A percentile compares a stretch with the other conserved stretches of the same genome.
Conservation (phyloP, 345 rosid species). For the Lepidium didymum region DNA sequence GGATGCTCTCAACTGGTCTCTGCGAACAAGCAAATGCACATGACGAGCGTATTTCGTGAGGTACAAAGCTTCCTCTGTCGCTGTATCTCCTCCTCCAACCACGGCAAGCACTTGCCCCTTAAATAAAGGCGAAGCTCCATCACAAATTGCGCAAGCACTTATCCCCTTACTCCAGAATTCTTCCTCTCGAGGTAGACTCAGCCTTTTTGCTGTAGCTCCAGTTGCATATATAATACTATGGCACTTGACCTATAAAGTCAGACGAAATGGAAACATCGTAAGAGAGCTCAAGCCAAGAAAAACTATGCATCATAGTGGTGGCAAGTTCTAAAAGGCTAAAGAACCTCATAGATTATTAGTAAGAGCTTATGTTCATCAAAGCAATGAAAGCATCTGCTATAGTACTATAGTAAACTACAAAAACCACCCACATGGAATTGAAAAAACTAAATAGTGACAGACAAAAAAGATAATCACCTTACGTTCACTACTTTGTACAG, state of each 20-base stretch:
- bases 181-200: conserved; percentile 80
- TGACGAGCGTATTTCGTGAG: conserved; percentile 93
- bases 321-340: neutral
- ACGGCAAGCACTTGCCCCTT: conserved; percentile 95
- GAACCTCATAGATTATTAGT: neutral
- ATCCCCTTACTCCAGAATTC: conserved; percentile 99
- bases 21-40: conserved; percentile 94
- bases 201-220: conserved; percentile 89
- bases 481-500: conserved; percentile 72
- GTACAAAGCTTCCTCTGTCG: conserved; percentile 93
- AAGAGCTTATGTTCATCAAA: neutral
- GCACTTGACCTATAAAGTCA: conserved; percentile 64
- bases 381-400: neutral
- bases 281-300: neutral
- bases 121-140: conserved; percentile 95
- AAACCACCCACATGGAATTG: neutral
- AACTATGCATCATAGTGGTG: neutral
- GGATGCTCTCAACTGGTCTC: conserved; percentile 81
- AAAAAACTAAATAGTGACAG: neutral
- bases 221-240: conserved; percentile 81
- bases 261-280: neutral
- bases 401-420: neutral
- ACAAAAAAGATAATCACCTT: conserved; percentile 52
- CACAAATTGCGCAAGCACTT: conserved; percentile 98
- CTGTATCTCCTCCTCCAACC: conserved; percentile 99